Evolutionary conservation across 306 rosid species (phyloP), one percentile per base, ranked within the genome.

Genomic region (Vachellia collinsii): DNA sequence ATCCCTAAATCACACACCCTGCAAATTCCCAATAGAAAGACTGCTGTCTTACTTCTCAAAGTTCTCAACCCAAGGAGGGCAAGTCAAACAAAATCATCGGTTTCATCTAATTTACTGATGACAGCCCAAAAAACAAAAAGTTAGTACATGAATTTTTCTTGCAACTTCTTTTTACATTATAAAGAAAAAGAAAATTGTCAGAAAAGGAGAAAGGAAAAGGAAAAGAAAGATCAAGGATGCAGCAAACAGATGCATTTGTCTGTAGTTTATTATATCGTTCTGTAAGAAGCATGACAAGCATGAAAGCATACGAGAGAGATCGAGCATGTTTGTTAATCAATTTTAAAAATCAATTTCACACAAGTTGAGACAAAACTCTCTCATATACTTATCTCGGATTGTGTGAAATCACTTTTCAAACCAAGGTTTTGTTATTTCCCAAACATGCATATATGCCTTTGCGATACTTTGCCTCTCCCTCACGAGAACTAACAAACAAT

Each of bases 401-500:
- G 1, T 8, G 8, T 42, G 9, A 10, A 42, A 10, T 42, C 7
- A 6, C 2, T 8, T 10, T 42, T 7, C 1, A 42, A n/a, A n/a
- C n/a, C n/a, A n/a, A n/a, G n/a, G n/a, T n/a, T n/a, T n/a, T n/a
- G n/a, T n/a, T n/a, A n/a, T n/a, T n/a, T n/a, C n/a, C n/a, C n/a
- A n/a, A n/a, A n/a, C n/a, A 42, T 42, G 44, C 44, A 70, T 56
- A 53, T 74, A 44, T 56, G 66, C 76, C 54, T 46, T 29, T 29
- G 34, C 34, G 2, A 29, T 29, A 29, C 34, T 29, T 29, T 29
- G 34, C 34, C 34, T 29, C 34, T 29, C 68, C 58, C 23, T 8
- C 43, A 70, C 7, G 29, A 47, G 73, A 79, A 71, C 79, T 77
- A 85, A 87, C 41, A 70, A 86, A 79, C 83, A 65, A 47, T 43